Percentiles rank a stretch among this genome's conserved stretches.
These are phyloP conservation scores for Pseudisothecium myosuroides DNA, from an alignment of 225 moss, liverwort and hornwort species.

Conservation along the genomic window DNA sequence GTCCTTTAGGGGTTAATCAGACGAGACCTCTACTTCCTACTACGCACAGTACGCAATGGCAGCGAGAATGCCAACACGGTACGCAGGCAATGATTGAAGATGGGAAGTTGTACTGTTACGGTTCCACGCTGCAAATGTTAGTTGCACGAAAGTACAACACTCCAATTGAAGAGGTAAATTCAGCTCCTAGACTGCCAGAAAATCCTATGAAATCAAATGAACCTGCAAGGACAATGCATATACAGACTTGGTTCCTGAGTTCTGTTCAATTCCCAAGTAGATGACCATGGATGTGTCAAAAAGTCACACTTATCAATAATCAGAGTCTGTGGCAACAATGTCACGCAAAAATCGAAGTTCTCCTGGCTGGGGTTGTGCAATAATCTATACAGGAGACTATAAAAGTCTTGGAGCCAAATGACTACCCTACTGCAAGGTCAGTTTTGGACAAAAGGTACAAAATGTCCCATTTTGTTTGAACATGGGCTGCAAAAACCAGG, in stretches of 20 bases:
- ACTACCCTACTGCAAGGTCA: not conserved
- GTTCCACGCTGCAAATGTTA: not conserved
- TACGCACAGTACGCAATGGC: too few relatives aligned
- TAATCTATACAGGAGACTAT: not conserved
- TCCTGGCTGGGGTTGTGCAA: not conserved
- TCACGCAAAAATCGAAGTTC: not conserved
- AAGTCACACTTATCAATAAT: not conserved
- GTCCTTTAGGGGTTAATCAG: too few relatives aligned
- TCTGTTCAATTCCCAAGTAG: not conserved
- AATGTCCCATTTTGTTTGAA: not conserved
- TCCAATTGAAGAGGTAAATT: not conserved
- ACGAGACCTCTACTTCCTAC: not conserved
- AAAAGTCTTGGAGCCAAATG: not conserved
- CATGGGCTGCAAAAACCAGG: not conserved
- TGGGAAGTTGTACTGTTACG: not conserved
- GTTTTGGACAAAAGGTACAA: not conserved
- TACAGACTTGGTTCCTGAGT: not conserved
- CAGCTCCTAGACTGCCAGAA: not conserved
- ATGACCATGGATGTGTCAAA: not conserved
- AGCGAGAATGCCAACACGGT: not conserved
- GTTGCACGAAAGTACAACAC: not conserved
- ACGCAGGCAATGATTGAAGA: not conserved
- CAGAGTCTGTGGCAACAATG: not conserved
- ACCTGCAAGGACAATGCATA: not conserved
- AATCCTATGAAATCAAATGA: not conserved